A percentile compares a stretch with the other conserved stretches of the same genome.
phyloP scores from a whole-genome alignment of 352 stramenopile species.

The Thraustotheca clavata region DNA sequence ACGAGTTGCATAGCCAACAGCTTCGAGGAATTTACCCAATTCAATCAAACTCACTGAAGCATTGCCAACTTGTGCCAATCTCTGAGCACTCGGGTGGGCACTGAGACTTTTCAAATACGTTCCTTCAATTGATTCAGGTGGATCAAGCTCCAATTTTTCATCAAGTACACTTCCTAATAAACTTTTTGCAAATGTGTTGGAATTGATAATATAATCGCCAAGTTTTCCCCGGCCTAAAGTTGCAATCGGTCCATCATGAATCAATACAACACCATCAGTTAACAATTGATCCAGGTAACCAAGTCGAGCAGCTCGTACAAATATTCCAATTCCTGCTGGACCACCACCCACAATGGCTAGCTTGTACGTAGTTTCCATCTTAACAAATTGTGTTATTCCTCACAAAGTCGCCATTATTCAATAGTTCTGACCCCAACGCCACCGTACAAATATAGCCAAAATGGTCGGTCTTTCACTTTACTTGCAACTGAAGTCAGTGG shows the following conservation, averaged over 20 bases:
- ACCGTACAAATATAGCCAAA: neutral
- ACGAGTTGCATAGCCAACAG: constrained; percentile 36
- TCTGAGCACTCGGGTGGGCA: constrained; percentile 42
- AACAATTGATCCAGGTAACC: constrained; percentile 48
- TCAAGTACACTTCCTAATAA: constrained; percentile 66
- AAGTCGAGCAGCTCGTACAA: constrained; percentile 55
- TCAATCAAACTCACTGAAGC: constrained; percentile 43
- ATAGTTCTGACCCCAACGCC: neutral
- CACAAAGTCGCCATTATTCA: neutral
- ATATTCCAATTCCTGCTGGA: constrained; percentile 61
- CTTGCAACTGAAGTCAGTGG: neutral
- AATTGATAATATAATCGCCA: constrained; percentile 76
- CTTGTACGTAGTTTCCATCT: constrained; percentile 55
- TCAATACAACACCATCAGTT: constrained; percentile 47
- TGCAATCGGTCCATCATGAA: constrained; percentile 45
- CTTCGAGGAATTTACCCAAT: constrained; percentile 54
- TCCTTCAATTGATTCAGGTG: constrained; percentile 56
- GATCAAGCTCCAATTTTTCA: constrained; percentile 64
- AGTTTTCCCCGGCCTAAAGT: constrained; percentile 63
- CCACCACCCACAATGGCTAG: constrained; percentile 60
- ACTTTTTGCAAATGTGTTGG: constrained; percentile 73
- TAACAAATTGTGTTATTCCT: too few species aligned
- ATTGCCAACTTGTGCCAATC: constrained; percentile 43
- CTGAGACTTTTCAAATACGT: constrained; percentile 59
- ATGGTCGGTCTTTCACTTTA: neutral